phyloP scores from a whole-genome alignment of 345 rosid genomes.

The Boechera retrofracta region DNA sequence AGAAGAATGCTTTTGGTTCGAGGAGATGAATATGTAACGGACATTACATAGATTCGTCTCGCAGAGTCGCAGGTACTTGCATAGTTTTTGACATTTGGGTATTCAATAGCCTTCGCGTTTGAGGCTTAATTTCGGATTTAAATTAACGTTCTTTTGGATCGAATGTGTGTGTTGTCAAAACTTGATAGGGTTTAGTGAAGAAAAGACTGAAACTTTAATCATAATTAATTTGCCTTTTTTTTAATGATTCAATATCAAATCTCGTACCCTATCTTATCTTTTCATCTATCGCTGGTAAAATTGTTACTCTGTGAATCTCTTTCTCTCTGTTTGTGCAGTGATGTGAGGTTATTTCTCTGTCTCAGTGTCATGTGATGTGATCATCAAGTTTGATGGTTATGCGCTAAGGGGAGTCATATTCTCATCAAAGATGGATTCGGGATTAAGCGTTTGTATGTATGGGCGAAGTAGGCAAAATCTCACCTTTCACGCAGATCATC shows the following conservation, averaged over 20 bases:
- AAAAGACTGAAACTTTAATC: neutral
- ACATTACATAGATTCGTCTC: neutral
- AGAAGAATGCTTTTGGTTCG: neutral
- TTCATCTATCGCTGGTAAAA: too few relatives aligned
- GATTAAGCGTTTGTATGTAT: constrained; percentile 17
- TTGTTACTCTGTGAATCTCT: neutral
- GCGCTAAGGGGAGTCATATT: neutral
- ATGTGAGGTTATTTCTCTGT: neutral
- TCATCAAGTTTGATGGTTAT: neutral
- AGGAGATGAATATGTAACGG: neutral
- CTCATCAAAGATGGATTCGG: constrained; percentile 31
- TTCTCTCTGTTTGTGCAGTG: neutral
- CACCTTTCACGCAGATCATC: constrained; percentile 37
- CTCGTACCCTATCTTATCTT: too few relatives aligned
- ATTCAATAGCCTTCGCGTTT: too few relatives aligned
- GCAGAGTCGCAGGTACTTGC: neutral
- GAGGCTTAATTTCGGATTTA: neutral
- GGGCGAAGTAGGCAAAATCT: constrained; percentile 39
- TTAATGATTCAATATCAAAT: neutral
- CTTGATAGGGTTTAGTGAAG: too few relatives aligned
- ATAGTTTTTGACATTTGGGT: neutral
- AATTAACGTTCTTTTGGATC: neutral
- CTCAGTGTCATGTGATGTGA: neutral
- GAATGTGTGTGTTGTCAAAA: neutral
- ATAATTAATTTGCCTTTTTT: neutral